Base-by-base conservation (phyloP, 306 rosid genomes). In the Prinsepia uniflora region DNA sequence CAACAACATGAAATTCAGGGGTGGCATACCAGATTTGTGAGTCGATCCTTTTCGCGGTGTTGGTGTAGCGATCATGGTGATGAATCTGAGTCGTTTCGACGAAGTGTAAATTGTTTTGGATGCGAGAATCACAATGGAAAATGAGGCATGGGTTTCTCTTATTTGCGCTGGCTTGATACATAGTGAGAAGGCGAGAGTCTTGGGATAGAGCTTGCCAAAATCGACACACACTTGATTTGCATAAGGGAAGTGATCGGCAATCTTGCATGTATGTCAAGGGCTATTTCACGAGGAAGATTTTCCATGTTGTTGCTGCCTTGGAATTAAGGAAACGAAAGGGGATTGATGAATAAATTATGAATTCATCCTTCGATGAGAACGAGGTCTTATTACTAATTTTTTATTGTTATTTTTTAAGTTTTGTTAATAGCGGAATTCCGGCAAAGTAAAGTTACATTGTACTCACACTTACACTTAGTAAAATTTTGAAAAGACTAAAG, bases 71-170 rank as follows among this genome's bases (percentile, higher is more conserved):
- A 10, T 10, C 8, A 8, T 20, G 61, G 10, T 22, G 15, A 10
- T 15, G 1, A 22, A 20, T 56, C 10, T 10, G 61, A 36, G 9
- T 20, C 39, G 39, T 20, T 56, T 56, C 61, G 10, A 10, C 36
- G 6, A 56, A 22, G 11, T 20, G 13, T 56, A 56, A 10, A 22
- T 22, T 56, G 61, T 56, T 56, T 14, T 9, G 39, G 2, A 56
- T 56, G 39, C 39, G 40, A 19, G 39, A 56, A 56, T 56, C 17
- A 17, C 61, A 56, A 36, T 56, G 61, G 12, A 56, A 39, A 10
- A 56, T 56, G 61, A 56, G 61, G 13, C 61, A 8, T 10, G 61
- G 61, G 61, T 56, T 56, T 56, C 39, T 56, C 61, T 56, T 55
- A 5, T 18, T 53, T 53, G 58, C 30, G 8, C 10, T 53, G 20